These are phyloP conservation scores for Hapsidospora chrysogenum DNA, from an alignment of 495 filamentous ascomycete genomes.

Conservation along the genomic window DNA sequence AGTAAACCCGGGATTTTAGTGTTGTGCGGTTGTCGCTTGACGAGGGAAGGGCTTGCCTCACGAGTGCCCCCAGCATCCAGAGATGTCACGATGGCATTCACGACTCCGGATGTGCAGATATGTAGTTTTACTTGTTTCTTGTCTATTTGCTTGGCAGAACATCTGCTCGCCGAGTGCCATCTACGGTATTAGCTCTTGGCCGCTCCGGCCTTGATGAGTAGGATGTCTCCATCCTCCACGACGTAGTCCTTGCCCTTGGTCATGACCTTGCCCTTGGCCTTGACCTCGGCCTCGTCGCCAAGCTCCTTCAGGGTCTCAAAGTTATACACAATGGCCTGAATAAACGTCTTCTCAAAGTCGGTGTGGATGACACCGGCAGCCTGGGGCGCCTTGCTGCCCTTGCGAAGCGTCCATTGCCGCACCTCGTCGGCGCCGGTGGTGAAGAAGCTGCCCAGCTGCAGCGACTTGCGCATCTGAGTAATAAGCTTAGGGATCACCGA, in stretches of 20 bases:
- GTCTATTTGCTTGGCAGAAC: not conserved
- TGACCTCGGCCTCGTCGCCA: conserved; percentile 76
- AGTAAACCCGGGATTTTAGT: too few species aligned
- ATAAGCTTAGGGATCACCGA: conserved; percentile 88
- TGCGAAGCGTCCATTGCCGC: conserved; percentile 94
- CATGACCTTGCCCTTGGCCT: conserved; percentile 88
- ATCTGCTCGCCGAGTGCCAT: not conserved
- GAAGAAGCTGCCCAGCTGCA: conserved; percentile 91
- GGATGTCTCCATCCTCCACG: conserved; percentile 56
- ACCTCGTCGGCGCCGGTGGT: conserved; percentile 95
- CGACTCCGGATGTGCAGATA: too few species aligned
- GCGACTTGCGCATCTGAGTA: conserved; percentile 78
- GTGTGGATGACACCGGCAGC: conserved; percentile 97
- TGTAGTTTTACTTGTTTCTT: too few species aligned
- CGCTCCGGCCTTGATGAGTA: conserved; percentile 91
- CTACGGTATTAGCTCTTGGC: conserved; percentile 67
- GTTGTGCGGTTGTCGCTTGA: too few species aligned
- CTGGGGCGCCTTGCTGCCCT: conserved; percentile 90
- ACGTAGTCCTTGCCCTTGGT: conserved; percentile 99
- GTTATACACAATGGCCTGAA: conserved; percentile 88
- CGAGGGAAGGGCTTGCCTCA: too few species aligned
- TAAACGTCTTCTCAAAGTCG: conserved; percentile 99
- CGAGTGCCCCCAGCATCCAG: too few species aligned
- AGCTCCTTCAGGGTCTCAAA: conserved; percentile 62
- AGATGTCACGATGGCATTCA: too few species aligned